Percentiles rank a stretch among this genome's conserved stretches.
Evolutionary conservation across 2,329 filamentous ascomycete species (phyloP).

Genomic region (Allantophomopsis lycopodina): DNA sequence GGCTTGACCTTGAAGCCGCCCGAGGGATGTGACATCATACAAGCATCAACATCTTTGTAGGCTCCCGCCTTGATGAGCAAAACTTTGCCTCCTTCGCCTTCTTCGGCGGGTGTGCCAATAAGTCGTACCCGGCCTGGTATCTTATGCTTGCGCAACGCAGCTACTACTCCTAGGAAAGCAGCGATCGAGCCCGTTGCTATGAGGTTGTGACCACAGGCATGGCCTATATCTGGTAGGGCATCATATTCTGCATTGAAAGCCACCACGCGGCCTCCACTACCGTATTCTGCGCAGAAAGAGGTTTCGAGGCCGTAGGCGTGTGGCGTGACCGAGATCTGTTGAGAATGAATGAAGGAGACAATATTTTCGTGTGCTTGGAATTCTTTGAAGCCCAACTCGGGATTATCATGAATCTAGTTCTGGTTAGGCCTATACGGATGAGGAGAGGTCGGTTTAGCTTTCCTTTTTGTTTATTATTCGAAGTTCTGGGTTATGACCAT

Average conservation of each 20-base stretch:
- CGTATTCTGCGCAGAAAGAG: slow-evolving; percentile 30
- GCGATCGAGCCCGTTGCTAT: slow-evolving; percentile 20
- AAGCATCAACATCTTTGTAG: slow-evolving; percentile 20
- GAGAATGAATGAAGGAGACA: slow-evolving; percentile 24
- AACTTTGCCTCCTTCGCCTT: slow-evolving; percentile 19
- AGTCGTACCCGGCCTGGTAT: slow-evolving; percentile 9
- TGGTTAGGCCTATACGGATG: not conserved
- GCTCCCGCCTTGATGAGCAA: slow-evolving; percentile 25
- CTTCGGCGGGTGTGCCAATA: slow-evolving; percentile 8
- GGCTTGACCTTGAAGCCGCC: slow-evolving; percentile 19
- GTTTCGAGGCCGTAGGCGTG: slow-evolving; percentile 35
- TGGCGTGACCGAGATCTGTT: slow-evolving; percentile 29
- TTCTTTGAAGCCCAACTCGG: slow-evolving; percentile 35
- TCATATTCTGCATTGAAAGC: not conserved
- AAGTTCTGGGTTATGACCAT: not conserved
- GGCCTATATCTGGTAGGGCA: slow-evolving; percentile 18
- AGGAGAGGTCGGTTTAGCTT: not conserved
- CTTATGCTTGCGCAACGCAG: slow-evolving; percentile 4
- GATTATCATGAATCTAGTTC: slow-evolving; percentile 26
- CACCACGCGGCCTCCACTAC: slow-evolving; percentile 21
- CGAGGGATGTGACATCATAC: slow-evolving; percentile 22
- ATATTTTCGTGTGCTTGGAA: slow-evolving; percentile 33
- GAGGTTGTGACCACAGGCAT: slow-evolving; percentile 25
- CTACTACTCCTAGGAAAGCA: slow-evolving; percentile 18
- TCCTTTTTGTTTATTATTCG: not conserved